Evolutionary conservation across 1,284 basidiomycete genomes (phyloP).

Genomic region (Rhodotorula sp.): DNA sequence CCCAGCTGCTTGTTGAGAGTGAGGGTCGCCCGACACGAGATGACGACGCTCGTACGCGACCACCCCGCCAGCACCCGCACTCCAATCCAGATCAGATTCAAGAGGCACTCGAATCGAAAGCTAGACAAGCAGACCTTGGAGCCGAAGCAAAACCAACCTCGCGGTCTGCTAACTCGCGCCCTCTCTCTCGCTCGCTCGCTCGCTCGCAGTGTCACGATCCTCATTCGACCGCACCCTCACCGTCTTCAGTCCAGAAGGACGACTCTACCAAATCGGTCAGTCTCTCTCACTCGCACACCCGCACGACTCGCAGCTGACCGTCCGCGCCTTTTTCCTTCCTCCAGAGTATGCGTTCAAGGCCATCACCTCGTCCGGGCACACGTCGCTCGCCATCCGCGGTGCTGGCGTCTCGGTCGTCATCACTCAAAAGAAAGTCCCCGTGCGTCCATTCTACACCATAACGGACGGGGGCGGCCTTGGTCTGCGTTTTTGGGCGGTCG

Average conservation of each 20-base stretch:
- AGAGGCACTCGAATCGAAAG: too few relatives aligned
- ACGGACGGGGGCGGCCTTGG: not conserved
- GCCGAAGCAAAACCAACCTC: not conserved
- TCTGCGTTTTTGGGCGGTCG: not conserved
- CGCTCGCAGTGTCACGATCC: slow-evolving; percentile 30
- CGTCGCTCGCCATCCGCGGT: slow-evolving; percentile 86
- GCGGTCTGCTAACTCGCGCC: not conserved
- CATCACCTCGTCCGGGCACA: slow-evolving; percentile 93
- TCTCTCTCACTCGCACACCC: not conserved
- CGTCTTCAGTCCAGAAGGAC: slow-evolving; percentile 45
- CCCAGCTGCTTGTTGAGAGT: too few relatives aligned
- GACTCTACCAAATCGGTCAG: slow-evolving; percentile 88
- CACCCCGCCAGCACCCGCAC: not conserved
- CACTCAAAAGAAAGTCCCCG: slow-evolving; percentile 97
- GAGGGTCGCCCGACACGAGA: not conserved
- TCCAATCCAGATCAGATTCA: too few relatives aligned
- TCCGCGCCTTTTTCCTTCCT: not conserved
- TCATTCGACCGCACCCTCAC: slow-evolving; percentile 37
- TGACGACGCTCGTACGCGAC: slow-evolving; percentile 19
- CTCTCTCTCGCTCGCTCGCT: too few relatives aligned
- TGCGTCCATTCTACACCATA: slow-evolving; percentile 51
- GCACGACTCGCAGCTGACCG: not conserved
- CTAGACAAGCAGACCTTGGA: too few relatives aligned
- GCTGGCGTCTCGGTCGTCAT: slow-evolving; percentile 93
- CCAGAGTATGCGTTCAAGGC: slow-evolving; percentile 99